Conservation (phyloP, 371 early-diverging fungal species). For the Apophysomyces variabilis region DNA sequence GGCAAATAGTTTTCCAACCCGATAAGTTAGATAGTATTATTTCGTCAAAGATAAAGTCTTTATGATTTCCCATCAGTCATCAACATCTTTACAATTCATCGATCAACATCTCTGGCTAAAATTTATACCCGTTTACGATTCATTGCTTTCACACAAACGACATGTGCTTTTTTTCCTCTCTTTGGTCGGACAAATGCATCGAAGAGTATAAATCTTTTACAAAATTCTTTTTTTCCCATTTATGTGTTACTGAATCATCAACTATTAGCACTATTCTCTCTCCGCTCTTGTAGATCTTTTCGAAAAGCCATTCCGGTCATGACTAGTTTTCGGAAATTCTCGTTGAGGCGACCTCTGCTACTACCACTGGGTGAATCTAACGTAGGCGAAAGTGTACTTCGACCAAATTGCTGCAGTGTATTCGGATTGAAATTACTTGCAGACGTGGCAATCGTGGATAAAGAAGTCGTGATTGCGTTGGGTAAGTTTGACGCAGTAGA, state of each 20-base stretch:
- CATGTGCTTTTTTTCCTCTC: too few species aligned
- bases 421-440: constrained; percentile 45
- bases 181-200: background rate
- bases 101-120: too few species aligned
- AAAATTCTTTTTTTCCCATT: background rate
- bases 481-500: constrained; percentile 25
- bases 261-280: constrained; percentile 20
- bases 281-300: constrained; percentile 52
- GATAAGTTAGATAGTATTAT: too few species aligned
- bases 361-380: constrained; percentile 17
- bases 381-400: constrained; percentile 17
- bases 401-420: constrained; percentile 23
- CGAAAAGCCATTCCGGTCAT: constrained; percentile 61
- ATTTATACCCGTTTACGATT: too few species aligned
- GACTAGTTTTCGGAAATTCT: constrained; percentile 55
- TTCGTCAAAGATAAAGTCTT: too few species aligned
- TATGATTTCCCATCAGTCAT: too few species aligned
- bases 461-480: constrained; percentile 42
- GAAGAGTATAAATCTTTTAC: background rate
- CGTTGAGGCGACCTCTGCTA: constrained; percentile 46
- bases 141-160: too few species aligned
- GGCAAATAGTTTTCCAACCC: too few species aligned
- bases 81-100: too few species aligned
- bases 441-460: constrained; percentile 48
- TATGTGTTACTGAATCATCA: too few species aligned